Conservation (phyloP, 768 basidiomycete genomes). For the Boletus rubroflammeus region DNA sequence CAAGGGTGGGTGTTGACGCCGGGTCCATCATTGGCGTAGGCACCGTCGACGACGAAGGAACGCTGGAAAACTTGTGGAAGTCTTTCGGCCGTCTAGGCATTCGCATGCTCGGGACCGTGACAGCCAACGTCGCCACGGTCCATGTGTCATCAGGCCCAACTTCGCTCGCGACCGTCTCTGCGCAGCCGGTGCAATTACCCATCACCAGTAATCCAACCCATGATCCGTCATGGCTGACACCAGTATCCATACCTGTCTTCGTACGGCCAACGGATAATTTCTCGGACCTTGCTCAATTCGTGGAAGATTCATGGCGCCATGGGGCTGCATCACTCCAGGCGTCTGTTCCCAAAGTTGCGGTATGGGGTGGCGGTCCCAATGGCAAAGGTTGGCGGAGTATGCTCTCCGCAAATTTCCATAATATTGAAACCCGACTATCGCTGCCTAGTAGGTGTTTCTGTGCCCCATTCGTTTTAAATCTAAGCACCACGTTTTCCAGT, state of each 20-base stretch:
- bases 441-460: conserved; percentile 48
- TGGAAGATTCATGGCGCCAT: conserved; percentile 54
- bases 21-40: conserved; percentile 58
- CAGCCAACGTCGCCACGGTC: conserved; percentile 52
- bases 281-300: conserved; percentile 46
- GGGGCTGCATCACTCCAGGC: conserved; percentile 47
- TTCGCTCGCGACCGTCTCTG: conserved; percentile 45
- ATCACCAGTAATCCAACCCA: conserved; percentile 37
- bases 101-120: conserved; percentile 49
- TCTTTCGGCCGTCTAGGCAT: conserved; percentile 67
- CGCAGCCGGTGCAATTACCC: conserved; percentile 52
- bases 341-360: conserved; percentile 38
- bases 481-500: conserved; percentile 40
- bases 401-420: conserved; percentile 37
- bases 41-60: conserved; percentile 39
- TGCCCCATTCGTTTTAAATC: neutral
- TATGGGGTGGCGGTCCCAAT: conserved; percentile 49
- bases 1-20: conserved; percentile 63
- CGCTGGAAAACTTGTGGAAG: conserved; percentile 56
- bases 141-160: conserved; percentile 41
- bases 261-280: conserved; percentile 53
- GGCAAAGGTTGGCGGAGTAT: conserved; percentile 45
- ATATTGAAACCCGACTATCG: conserved; percentile 46
- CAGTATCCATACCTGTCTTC: conserved; percentile 47
- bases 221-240: conserved; percentile 56